Percentiles rank a stretch among this genome's conserved stretches.
Evolutionary conservation across 2,329 filamentous ascomycete species (phyloP).

Genomic region (Fusarium udum): DNA sequence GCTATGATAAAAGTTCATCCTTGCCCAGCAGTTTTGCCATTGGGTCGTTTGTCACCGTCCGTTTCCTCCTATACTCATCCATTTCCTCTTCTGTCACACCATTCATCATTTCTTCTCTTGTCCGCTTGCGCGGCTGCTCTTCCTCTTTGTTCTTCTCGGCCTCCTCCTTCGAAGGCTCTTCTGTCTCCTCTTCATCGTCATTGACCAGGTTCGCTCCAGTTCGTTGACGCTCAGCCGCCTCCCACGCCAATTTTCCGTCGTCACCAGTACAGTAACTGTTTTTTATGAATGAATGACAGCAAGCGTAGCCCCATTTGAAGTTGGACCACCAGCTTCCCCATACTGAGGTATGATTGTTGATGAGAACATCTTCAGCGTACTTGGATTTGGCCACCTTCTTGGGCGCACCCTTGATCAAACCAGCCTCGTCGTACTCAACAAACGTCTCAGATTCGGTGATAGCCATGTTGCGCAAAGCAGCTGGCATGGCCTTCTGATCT

Average conservation of each 20-base stretch:
- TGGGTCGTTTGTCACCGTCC: slow-evolving; percentile 79
- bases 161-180: slow-evolving; percentile 43
- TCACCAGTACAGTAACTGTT: slow-evolving; percentile 98
- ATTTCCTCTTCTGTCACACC: slow-evolving; percentile 85
- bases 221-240: slow-evolving; percentile 74
- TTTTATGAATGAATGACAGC: slow-evolving; percentile 92
- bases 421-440: slow-evolving; percentile 93
- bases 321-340: slow-evolving; percentile 98
- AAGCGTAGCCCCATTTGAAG: slow-evolving; percentile 95
- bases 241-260: slow-evolving; percentile 82
- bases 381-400: slow-evolving; percentile 84
- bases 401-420: slow-evolving; percentile 86
- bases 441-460: slow-evolving; percentile 86
- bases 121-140: slow-evolving; percentile 70
- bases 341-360: slow-evolving; percentile 91
- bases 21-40: slow-evolving; percentile 85
- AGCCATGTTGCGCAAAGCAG: slow-evolving; percentile 71
- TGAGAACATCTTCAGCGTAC: slow-evolving; percentile 85
- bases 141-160: slow-evolving; percentile 47
- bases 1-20: slow-evolving; percentile 61
- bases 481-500: slow-evolving; percentile 64
- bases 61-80: slow-evolving; percentile 83
- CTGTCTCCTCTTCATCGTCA: slow-evolving; percentile 38
- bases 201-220: slow-evolving; percentile 56
- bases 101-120: slow-evolving; percentile 79